phyloP scores from a whole-genome alignment of 768 basidiomycete species.

The Tylopilus sp. region DNA sequence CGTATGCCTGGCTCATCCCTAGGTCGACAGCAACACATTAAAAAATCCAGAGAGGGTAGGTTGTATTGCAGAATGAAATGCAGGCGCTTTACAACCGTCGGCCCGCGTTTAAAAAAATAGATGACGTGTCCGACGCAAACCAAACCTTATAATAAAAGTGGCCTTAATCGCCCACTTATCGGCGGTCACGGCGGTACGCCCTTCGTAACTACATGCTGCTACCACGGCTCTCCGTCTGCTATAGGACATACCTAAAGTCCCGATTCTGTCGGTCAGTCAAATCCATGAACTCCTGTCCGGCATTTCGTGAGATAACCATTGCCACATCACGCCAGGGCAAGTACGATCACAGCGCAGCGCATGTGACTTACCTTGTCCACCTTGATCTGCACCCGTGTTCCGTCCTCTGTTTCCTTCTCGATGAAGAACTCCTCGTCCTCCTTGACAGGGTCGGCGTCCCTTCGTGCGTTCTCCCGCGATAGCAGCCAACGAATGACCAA shows the following conservation, averaged over 20 bases:
- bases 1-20: too few species aligned
- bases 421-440: slow-evolving; percentile 63
- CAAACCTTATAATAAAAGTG: background rate
- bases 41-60: background rate
- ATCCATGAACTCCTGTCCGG: slow-evolving; percentile 60
- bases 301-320: background rate
- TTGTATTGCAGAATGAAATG: background rate
- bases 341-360: too few species aligned
- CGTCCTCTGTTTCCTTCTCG: slow-evolving; percentile 48
- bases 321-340: background rate
- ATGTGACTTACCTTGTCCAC: slow-evolving; percentile 55
- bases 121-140: background rate
- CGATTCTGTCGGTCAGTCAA: slow-evolving; percentile 70
- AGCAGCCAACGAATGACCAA: slow-evolving; percentile 53
- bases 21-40: too few species aligned
- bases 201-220: too few species aligned
- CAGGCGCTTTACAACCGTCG: background rate
- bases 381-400: slow-evolving; percentile 49
- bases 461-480: slow-evolving; percentile 55
- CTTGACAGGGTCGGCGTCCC: slow-evolving; percentile 57
- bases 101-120: background rate
- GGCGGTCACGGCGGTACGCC: background rate
- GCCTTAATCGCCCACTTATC: background rate
- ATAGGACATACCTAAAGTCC: slow-evolving; percentile 71
- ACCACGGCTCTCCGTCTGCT: slow-evolving; percentile 10